phyloP scores from a whole-genome alignment of 192 early-diverging fungal species.

The Piromyces sp. region DNA sequence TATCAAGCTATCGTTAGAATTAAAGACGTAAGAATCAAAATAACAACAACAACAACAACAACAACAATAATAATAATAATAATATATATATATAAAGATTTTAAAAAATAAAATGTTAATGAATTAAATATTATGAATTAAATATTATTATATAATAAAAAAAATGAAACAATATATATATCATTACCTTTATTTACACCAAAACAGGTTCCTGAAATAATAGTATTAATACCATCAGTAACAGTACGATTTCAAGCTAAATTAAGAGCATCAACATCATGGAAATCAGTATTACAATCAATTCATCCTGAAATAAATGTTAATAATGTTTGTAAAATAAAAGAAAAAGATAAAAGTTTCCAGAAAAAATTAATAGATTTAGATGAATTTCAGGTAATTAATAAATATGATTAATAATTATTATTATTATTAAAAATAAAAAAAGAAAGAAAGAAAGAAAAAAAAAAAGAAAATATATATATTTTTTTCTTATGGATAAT shows the following conservation, averaged over 20 bases:
- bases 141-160: neutral
- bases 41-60: too few relatives aligned
- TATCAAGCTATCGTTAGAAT: neutral
- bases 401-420: too few relatives aligned
- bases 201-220: neutral
- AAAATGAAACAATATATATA: neutral
- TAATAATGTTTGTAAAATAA: neutral
- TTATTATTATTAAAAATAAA: too few relatives aligned
- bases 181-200: neutral
- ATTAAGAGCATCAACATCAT: neutral
- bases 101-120: too few relatives aligned
- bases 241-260: neutral
- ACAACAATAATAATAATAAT: too few relatives aligned
- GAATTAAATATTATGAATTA: too few relatives aligned
- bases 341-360: neutral
- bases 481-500: too few relatives aligned
- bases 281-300: neutral
- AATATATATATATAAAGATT: too few relatives aligned
- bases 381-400: neutral
- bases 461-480: too few relatives aligned
- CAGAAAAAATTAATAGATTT: neutral
- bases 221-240: neutral
- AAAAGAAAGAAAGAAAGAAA: too few relatives aligned
- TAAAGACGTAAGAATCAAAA: neutral
- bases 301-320: neutral